Base-by-base conservation (phyloP, 176 grass and related monocot species). In the Aegilops bicornis region DNA sequence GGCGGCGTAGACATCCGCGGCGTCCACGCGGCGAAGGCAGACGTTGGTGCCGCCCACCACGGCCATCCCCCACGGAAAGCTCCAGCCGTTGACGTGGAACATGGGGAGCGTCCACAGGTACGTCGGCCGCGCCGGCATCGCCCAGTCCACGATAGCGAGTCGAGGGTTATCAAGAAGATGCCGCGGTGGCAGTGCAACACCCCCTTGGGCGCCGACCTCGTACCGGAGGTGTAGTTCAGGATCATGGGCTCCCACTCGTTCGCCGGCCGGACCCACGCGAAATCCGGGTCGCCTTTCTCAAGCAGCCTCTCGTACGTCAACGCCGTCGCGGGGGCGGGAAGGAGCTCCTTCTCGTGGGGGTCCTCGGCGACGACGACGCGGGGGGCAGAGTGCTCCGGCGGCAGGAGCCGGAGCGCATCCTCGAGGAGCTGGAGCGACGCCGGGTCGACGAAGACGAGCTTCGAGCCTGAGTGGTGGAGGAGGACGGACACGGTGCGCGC, bases 51-150 rank as follows among this genome's bases (percentile, higher is more conserved):
- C 42, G 42, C 42, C 42, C 42, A 45, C 42, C 42, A 45, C 42
- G 42, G 42, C 11, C 10, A 45, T 1, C 42, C 42, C 42, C 42
- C 42, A 45, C 3, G 42, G 42, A 45, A 45, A 45, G 42, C 42
- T 45, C 42, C 95, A 97, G 0, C 95, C 95, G 61, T 97, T 97
- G 79, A 85, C 92, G 87, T 97, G 95, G 81, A 95, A 97, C 92
- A 97, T 93, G 33, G 92, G 92, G 35, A 95, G 89, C 54, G 95
- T 97, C 95, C 95, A 97, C 45, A 97, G 83, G 79, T 93, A 97
- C 48, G 83, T 88, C 30, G 95, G 95, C 24, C 65, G 81, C 73
- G 12, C 79, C 37, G 93, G 93, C 22, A 95, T 52, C 9, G 82
- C 64, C 95, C 95, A 98, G 15, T 91, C 79, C 13, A 91, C 63